These are phyloP conservation scores for Colletotrichum sidae DNA, from an alignment of 2,329 filamentous ascomycete genomes.

Conservation along the genomic window DNA sequence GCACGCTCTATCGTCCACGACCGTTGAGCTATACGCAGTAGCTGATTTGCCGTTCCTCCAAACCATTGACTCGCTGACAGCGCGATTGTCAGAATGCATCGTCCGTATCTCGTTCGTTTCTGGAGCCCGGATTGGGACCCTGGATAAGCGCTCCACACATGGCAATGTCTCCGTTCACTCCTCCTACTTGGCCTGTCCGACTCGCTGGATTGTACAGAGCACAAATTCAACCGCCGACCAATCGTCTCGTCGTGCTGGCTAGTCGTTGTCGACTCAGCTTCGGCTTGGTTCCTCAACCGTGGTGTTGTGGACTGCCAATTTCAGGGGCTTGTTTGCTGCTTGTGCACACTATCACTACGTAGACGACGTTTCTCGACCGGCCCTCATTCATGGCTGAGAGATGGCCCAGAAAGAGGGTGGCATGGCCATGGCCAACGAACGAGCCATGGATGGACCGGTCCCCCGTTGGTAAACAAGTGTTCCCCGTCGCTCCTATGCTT, in stretches of 20 bases:
- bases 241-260: neutral
- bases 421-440: constrained; percentile 13
- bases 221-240: neutral
- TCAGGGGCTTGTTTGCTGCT: constrained; percentile 22
- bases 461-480: constrained; percentile 33
- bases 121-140: constrained; percentile 1
- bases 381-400: constrained; percentile 5
- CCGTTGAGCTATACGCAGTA: too few relatives aligned
- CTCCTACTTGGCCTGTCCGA: neutral
- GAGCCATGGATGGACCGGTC: constrained; percentile 11
- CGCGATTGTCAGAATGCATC: constrained; percentile 14
- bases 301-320: constrained; percentile 16
- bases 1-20: constrained; percentile 10
- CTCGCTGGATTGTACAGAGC: neutral
- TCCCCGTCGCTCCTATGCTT: constrained; percentile 19
- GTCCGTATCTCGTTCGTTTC: constrained; percentile 3
- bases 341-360: constrained; percentile 9
- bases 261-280: neutral
- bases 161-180: constrained; percentile 13
- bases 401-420: neutral
- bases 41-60: too few relatives aligned
- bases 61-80: constrained; percentile 15
- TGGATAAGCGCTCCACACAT: constrained; percentile 1
- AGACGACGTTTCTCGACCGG: constrained; percentile 1
- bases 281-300: constrained; percentile 14